phyloP scores from a whole-genome alignment of 345 rosid species.

The Eucalyptus polybractea region DNA sequence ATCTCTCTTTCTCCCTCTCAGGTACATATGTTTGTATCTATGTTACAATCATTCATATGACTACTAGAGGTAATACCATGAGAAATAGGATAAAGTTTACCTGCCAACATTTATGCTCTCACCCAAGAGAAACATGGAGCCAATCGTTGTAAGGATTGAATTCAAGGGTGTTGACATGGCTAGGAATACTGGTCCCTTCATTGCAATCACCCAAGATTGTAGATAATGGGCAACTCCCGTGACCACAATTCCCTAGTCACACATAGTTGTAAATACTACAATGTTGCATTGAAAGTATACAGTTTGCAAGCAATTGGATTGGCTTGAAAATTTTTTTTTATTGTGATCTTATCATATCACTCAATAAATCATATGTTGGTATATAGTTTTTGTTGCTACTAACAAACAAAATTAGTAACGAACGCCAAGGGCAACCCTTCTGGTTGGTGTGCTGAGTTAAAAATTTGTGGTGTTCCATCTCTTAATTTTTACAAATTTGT shows the following conservation, averaged over 20 bases:
- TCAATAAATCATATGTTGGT: not conserved
- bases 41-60: not conserved
- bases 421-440: not conserved
- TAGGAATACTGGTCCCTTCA: constrained; percentile 69
- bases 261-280: not conserved
- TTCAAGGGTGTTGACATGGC: constrained; percentile 69
- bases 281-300: not conserved
- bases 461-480: not conserved
- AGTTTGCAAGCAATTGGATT: not conserved
- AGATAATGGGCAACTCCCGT: constrained; percentile 64
- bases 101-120: constrained; percentile 56
- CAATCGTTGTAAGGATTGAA: constrained; percentile 42
- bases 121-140: constrained; percentile 52
- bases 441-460: not conserved
- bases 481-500: not conserved
- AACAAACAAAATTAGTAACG: not conserved
- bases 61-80: not conserved
- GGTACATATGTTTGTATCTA: not conserved
- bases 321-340: not conserved
- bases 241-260: constrained; percentile 56
- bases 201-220: constrained; percentile 79
- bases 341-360: not conserved
- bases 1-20: not conserved
- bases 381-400: not conserved
- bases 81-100: constrained; percentile 5